Evolutionary conservation across 2,329 filamentous ascomycete species (phyloP), one percentile per base, ranked within the genome.

Genomic region (Plenodomus biglobosus): DNA sequence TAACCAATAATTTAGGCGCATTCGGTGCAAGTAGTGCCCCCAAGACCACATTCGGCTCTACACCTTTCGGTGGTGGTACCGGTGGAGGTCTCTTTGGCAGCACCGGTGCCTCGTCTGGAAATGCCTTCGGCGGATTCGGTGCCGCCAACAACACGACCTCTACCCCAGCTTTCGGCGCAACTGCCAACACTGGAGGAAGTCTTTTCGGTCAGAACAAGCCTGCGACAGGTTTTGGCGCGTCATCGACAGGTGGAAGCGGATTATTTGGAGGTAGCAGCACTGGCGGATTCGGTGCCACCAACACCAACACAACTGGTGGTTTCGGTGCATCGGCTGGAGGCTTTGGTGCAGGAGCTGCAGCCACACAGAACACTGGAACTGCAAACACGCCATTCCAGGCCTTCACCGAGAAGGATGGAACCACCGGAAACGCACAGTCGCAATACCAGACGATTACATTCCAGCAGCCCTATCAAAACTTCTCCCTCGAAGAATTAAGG

Each of bases 401-500:
- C 0, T 80, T 82, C 39, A 75, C 79, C 17, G 90, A 95, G 74
- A 94, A 92, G 70, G 90, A 95, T 64, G 73, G 61, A 3, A 39
- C 77, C 3, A 83, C 80, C 36, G 80, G 65, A 4, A 72, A 70
- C 16, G 70, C 74, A n/a, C 78, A 73, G 46, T 75, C 87, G 64
- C 80, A 86, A 3, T 95, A 87, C 71, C 89, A 94, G 71, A 92
- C 85, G 59, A 84, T 95, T 47, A 76, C 86, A 18, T 91, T 92
- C 70, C 86, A 88, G 74, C 84, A 86, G 19, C 82, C 87, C 1
- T 95, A 92, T 76, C 86, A 85, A 71, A 95, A 94, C 69, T 97
- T 87, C 78, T 96, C 92, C 8, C 83, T 89, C n/a, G 94, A 87
- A 55, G 77, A 80, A 57, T 51, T 80, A 59, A 72, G 77, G 48